phyloP scores from a whole-genome alignment of 176 grass and related monocot genomes.

The Urochloa ruziziensis region DNA sequence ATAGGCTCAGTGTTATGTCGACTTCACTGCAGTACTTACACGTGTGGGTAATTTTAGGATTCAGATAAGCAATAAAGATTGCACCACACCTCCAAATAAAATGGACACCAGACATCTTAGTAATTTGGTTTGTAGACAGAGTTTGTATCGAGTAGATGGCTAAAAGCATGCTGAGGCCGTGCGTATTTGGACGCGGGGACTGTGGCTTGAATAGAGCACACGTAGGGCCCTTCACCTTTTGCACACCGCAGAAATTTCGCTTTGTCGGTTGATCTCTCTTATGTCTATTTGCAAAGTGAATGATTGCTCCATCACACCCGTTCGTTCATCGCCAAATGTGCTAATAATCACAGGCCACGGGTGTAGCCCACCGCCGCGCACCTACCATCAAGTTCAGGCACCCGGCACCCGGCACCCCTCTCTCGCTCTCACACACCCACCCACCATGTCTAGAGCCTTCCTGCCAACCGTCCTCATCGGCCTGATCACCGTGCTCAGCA shows the following conservation, averaged over 20 bases:
- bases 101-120: too few relatives aligned
- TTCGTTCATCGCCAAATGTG: background rate
- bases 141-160: too few relatives aligned
- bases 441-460: slow-evolving; percentile 29
- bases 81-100: too few relatives aligned
- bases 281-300: slow-evolving; percentile 1
- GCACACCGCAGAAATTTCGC: background rate
- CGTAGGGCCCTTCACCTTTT: background rate
- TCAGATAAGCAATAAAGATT: too few relatives aligned
- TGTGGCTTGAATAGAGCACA: background rate
- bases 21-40: too few relatives aligned
- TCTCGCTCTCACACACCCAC: background rate
- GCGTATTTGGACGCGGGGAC: background rate
- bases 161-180: too few relatives aligned
- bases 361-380: background rate
- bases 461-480: background rate
- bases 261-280: background rate
- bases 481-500: slow-evolving; percentile 16
- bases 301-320: background rate
- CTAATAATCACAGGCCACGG: background rate
- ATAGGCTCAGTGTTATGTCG: too few relatives aligned
- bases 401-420: background rate
- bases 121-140: too few relatives aligned
- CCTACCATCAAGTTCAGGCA: background rate
- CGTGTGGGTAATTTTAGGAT: too few relatives aligned